Percentiles rank a stretch among this genome's conserved stretches.
Conservation (phyloP, 805 yeast species). For the Candida pseudoglaebosa region DNA sequence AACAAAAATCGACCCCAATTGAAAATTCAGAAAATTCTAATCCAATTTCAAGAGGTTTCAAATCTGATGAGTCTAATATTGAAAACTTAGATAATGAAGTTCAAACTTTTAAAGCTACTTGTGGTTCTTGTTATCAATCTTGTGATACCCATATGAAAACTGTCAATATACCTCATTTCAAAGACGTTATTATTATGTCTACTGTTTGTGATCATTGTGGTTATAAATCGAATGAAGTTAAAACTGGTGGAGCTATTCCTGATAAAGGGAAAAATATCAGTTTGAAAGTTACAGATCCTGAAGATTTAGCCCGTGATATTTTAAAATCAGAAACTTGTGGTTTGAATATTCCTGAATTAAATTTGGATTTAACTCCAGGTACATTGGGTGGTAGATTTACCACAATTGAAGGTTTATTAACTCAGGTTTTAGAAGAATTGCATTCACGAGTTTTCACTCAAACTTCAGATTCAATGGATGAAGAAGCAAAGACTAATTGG, state of each 20-base stretch:
- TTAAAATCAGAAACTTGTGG: slow-evolving; percentile 94
- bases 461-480: slow-evolving; percentile 90
- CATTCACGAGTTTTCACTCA: slow-evolving; percentile 78
- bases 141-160: slow-evolving; percentile 96
- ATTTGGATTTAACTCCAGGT: slow-evolving; percentile 89
- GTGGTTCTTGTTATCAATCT: slow-evolving; percentile 80
- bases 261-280: slow-evolving; percentile 72
- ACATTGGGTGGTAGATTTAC: slow-evolving; percentile 98
- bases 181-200: slow-evolving; percentile 94
- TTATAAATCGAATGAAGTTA: slow-evolving; percentile 94
- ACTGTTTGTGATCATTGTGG: slow-evolving; percentile 92
- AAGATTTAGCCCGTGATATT: slow-evolving; percentile 91
- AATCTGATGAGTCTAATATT: slow-evolving; percentile 71
- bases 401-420: slow-evolving; percentile 87
- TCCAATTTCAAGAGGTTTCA: slow-evolving; percentile 52
- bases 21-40: slow-evolving; percentile 21
- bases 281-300: slow-evolving; percentile 77
- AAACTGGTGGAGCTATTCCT: slow-evolving; percentile 97
- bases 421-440: slow-evolving; percentile 87
- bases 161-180: slow-evolving; percentile 95
- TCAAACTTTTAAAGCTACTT: slow-evolving; percentile 86
- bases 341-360: slow-evolving; percentile 78
- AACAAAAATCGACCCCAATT: slow-evolving; percentile 32
- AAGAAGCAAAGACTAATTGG: slow-evolving; percentile 78
- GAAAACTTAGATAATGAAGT: slow-evolving; percentile 87